Evolutionary conservation across 805 yeast genomes (phyloP).

Genomic region (Metschnikowia vanudenii): DNA sequence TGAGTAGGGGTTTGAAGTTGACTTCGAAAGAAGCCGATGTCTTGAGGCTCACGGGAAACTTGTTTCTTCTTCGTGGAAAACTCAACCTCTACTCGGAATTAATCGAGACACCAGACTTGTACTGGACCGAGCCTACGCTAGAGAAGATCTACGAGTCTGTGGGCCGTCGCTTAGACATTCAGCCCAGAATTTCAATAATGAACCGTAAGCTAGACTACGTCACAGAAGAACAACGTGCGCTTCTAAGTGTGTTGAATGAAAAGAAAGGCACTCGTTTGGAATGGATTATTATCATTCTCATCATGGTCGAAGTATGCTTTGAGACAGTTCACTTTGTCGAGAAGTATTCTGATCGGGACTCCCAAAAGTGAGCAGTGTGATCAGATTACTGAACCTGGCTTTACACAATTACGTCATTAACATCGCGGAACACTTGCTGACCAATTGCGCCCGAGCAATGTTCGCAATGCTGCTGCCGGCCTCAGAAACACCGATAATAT

Average conservation of each 20-base stretch:
- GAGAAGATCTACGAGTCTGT: constrained; percentile 73
- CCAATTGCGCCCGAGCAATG: not conserved
- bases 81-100: constrained; percentile 83
- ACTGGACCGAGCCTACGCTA: constrained; percentile 88
- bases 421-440: not conserved
- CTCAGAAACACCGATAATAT: not conserved
- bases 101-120: constrained; percentile 88
- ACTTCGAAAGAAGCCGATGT: constrained; percentile 55
- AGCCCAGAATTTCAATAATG: constrained; percentile 72
- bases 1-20: constrained; percentile 58
- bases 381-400: not conserved
- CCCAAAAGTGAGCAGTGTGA: not conserved
- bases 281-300: constrained; percentile 83
- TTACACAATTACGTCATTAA: not conserved
- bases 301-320: constrained; percentile 81
- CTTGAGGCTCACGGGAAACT: constrained; percentile 66
- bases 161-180: constrained; percentile 70
- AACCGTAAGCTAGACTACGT: constrained; percentile 88
- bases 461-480: not conserved
- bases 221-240: constrained; percentile 80
- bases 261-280: constrained; percentile 74
- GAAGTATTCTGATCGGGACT: constrained; percentile 26
- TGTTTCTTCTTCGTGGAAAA: constrained; percentile 76
- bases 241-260: constrained; percentile 72
- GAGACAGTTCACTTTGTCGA: constrained; percentile 76